phyloP scores from a whole-genome alignment of 2,329 filamentous ascomycete species.

The Trichophyton mentagrophytes region DNA sequence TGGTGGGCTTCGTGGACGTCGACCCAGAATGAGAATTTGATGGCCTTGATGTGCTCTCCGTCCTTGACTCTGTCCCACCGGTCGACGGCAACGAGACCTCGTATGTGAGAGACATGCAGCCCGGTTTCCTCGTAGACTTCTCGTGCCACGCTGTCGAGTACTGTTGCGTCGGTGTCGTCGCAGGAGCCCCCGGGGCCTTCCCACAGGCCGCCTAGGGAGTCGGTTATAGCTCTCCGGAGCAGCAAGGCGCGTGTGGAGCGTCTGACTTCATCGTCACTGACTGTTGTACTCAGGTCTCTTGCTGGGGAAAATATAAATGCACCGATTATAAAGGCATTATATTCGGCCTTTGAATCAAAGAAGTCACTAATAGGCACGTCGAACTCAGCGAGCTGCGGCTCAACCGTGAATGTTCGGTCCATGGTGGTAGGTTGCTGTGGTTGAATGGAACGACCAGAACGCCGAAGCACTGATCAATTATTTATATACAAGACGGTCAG shows the following conservation, averaged over 20 bases:
- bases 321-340: constrained; percentile 1
- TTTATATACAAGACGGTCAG: background rate
- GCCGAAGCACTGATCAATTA: background rate
- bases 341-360: background rate
- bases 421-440: background rate
- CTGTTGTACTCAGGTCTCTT: background rate
- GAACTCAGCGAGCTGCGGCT: constrained; percentile 1
- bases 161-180: constrained; percentile 2
- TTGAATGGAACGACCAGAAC: background rate
- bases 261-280: background rate
- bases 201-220: background rate
- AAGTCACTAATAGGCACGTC: constrained; percentile 1
- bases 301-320: background rate
- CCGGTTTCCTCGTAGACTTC: constrained; percentile 5
- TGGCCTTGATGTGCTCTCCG: background rate
- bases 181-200: constrained; percentile 4
- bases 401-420: background rate
- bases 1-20: constrained; percentile 1
- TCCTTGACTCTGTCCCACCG: background rate
- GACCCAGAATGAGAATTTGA: background rate
- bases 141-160: constrained; percentile 2
- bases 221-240: background rate
- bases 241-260: background rate
- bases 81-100: background rate
- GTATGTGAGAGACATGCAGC: constrained; percentile 2